A percentile compares a stretch with the other conserved stretches of the same genome.
phyloP scores from a whole-genome alignment of 768 basidiomycete species.

The Epithele typhae region DNA sequence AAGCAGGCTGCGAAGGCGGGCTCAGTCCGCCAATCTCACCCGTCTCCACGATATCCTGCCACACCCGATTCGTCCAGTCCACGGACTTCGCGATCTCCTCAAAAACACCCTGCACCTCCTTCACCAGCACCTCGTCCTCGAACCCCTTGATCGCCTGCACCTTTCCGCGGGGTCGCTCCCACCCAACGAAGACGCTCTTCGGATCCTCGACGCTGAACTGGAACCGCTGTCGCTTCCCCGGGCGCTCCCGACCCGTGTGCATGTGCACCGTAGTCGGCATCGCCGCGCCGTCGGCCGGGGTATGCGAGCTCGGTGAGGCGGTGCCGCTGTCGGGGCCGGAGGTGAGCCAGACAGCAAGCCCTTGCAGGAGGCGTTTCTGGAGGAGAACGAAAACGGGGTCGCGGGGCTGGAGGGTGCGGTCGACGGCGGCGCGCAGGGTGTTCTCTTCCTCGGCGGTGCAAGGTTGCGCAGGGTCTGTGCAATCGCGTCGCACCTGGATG shows the following conservation, averaged over 20 bases:
- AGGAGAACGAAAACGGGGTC: conserved; percentile 68
- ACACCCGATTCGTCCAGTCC: conserved; percentile 53
- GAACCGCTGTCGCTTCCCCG: conserved; percentile 12
- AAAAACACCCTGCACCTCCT: conserved; percentile 39
- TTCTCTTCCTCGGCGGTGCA: conserved; percentile 39
- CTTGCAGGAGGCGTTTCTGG: conserved; percentile 51
- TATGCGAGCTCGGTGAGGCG: too few species aligned
- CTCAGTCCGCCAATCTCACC: conserved; percentile 1
- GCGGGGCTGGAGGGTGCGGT: conserved; percentile 52
- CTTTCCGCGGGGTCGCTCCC: conserved; percentile 3
- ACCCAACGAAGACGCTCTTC: conserved; percentile 5
- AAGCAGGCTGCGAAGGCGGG: too few species aligned
- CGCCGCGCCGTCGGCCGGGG: too few species aligned
- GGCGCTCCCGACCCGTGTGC: conserved; percentile 18
- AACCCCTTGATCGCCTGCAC: conserved; percentile 53
- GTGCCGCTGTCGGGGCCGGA: conserved; percentile 5
- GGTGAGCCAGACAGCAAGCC: conserved; percentile 27
- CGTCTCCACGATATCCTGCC: conserved; percentile 40
- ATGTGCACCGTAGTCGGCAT: conserved; percentile 12
- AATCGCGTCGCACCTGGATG: conserved; percentile 44
- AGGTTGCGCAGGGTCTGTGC: conserved; percentile 19
- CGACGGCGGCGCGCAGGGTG: conserved; percentile 54
- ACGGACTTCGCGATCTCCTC: conserved; percentile 37
- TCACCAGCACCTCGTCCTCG: conserved; percentile 54
- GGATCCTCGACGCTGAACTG: conserved; percentile 5